Percentiles rank a stretch among this genome's conserved stretches.
Evolutionary conservation across 2,329 filamentous ascomycete genomes (phyloP).

Genomic region (Diatrype stigma): DNA sequence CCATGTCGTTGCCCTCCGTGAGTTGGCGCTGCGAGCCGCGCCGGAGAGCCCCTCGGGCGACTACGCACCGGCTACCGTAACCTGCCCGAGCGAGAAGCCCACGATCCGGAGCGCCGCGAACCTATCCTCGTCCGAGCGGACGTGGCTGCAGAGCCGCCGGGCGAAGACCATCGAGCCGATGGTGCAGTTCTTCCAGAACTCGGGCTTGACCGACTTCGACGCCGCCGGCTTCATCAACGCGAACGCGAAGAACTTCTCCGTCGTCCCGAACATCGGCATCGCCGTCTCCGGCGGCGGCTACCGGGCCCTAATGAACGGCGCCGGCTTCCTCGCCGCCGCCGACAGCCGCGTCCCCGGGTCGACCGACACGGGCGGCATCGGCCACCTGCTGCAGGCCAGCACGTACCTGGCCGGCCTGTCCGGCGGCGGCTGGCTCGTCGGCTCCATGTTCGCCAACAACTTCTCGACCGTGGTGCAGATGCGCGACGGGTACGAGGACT

Average conservation of each 20-base stretch:
- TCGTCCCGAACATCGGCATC: constrained; percentile 52
- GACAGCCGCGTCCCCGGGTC: constrained; percentile 60
- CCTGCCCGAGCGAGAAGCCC: constrained; percentile 68
- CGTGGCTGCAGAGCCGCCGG: constrained; percentile 70
- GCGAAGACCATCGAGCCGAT: constrained; percentile 73
- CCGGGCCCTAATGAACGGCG: constrained; percentile 66
- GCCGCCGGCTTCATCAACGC: constrained; percentile 60
- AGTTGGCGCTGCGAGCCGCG: constrained; percentile 26
- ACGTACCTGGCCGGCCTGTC: constrained; percentile 73
- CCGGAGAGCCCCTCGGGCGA: constrained; percentile 45
- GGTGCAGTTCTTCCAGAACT: constrained; percentile 64
- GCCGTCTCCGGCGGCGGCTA: constrained; percentile 71
- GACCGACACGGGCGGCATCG: constrained; percentile 57
- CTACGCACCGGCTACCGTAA: constrained; percentile 65
- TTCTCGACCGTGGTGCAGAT: constrained; percentile 57
- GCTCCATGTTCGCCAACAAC: constrained; percentile 71
- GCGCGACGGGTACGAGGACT: constrained; percentile 25
- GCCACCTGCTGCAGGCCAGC: constrained; percentile 62
- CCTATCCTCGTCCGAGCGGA: constrained; percentile 65
- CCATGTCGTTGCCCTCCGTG: neutral
- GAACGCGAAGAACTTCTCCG: constrained; percentile 60
- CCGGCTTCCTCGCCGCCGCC: constrained; percentile 64
- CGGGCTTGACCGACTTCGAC: constrained; percentile 69
- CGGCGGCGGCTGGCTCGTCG: constrained; percentile 73
- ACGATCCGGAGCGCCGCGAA: constrained; percentile 58